phyloP scores from a whole-genome alignment of 106 monocot genomes.

The Dendrobium chrysotoxum region DNA sequence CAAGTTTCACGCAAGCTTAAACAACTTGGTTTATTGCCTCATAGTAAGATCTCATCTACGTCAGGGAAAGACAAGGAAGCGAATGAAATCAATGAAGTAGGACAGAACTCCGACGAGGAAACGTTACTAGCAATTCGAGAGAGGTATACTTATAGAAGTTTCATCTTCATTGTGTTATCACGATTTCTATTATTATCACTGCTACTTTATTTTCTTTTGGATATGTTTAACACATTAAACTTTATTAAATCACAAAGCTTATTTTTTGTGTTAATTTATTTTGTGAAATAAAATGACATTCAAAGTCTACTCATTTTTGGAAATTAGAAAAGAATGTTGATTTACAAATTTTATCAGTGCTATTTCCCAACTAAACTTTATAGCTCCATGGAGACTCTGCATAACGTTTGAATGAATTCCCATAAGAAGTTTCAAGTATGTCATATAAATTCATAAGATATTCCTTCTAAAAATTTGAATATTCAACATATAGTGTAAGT shows the following conservation, averaged over 20 bases:
- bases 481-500: too few species aligned
- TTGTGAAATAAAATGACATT: neutral
- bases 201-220: neutral
- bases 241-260: neutral
- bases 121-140: constrained; percentile 18
- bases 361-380: neutral
- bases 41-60: constrained; percentile 11
- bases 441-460: too few species aligned
- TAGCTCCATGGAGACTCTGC: neutral
- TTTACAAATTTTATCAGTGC: neutral
- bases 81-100: neutral
- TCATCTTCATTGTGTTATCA: neutral
- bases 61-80: constrained; percentile 2
- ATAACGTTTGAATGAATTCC: too few species aligned
- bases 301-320: neutral
- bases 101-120: constrained; percentile 39
- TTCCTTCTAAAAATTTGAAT: too few species aligned
- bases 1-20: constrained; percentile 59
- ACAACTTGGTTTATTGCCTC: constrained; percentile 52
- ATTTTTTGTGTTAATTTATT: neutral
- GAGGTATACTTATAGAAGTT: constrained; percentile 21
- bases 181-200: neutral
- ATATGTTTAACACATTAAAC: neutral
- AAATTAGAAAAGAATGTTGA: neutral
- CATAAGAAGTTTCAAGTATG: too few species aligned